These are phyloP conservation scores for Parathielavia appendiculata DNA, from an alignment of 495 filamentous ascomycete species.

Conservation along the genomic window DNA sequence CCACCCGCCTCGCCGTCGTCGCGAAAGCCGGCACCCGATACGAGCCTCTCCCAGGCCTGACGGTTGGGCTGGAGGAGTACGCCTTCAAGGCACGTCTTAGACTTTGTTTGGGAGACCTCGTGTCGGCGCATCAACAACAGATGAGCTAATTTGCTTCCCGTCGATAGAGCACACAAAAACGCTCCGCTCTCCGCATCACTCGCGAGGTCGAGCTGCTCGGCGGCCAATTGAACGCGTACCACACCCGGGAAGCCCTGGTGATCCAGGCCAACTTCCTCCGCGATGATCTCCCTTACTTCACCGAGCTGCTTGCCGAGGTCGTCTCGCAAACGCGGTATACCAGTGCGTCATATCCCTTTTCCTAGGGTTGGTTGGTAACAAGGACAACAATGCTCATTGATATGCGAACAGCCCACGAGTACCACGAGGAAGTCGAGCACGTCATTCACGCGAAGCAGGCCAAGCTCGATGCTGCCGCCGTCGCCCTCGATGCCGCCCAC, in stretches of 20 bases:
- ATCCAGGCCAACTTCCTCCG: constrained; percentile 89
- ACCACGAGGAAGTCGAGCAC: constrained; percentile 75
- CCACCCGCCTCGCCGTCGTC: constrained; percentile 83
- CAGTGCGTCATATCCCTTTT: constrained; percentile 49
- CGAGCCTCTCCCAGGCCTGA: constrained; percentile 80
- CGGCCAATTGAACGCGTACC: constrained; percentile 73
- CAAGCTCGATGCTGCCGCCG: constrained; percentile 58
- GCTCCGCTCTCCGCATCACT: constrained; percentile 83
- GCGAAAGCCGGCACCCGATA: constrained; percentile 90
- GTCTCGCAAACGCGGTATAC: constrained; percentile 78
- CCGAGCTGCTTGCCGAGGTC: constrained; percentile 91
- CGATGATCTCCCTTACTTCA: constrained; percentile 94
- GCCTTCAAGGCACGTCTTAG: constrained; percentile 80
- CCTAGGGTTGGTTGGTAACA: background rate
- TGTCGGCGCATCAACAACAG: constrained; percentile 4
- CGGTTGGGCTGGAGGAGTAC: constrained; percentile 84
- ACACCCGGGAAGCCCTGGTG: constrained; percentile 88
- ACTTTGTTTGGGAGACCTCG: background rate
- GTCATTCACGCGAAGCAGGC: constrained; percentile 69
- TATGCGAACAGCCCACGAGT: constrained; percentile 64
- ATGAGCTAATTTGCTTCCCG: constrained; percentile 48
- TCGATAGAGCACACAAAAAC: constrained; percentile 71
- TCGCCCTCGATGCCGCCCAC: constrained; percentile 83
- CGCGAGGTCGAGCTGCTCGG: constrained; percentile 94
- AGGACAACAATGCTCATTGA: background rate